Conservation (phyloP, 371 early-diverging fungal genomes). For the Circinella umbellata region DNA sequence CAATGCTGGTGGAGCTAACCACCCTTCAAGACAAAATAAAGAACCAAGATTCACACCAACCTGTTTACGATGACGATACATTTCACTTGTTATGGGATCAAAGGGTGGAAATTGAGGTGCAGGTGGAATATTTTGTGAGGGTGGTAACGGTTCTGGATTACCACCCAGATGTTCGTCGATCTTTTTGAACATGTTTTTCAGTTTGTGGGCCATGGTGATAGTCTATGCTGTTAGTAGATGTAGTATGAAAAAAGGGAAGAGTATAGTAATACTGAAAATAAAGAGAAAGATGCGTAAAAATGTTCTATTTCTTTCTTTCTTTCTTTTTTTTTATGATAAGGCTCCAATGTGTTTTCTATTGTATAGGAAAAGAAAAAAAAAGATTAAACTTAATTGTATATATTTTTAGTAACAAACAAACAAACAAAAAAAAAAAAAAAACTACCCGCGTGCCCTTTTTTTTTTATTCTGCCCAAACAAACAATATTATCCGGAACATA, state of each 20-base stretch:
- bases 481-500: slow-evolving; percentile 11
- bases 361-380: too few relatives aligned
- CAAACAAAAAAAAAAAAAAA: neutral
- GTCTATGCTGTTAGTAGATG: neutral
- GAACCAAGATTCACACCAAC: slow-evolving; percentile 71
- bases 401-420: neutral
- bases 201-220: neutral
- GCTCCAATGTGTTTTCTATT: too few relatives aligned
- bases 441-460: slow-evolving; percentile 14
- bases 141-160: slow-evolving; percentile 8
- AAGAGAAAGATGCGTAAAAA: too few relatives aligned
- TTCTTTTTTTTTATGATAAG: too few relatives aligned
- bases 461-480: too few relatives aligned
- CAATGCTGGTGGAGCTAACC: slow-evolving; percentile 44
- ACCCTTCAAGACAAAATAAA: slow-evolving; percentile 65
- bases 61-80: slow-evolving; percentile 35
- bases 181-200: slow-evolving; percentile 19
- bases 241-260: neutral
- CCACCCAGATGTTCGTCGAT: slow-evolving; percentile 16
- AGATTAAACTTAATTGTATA: neutral
- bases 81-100: slow-evolving; percentile 23
- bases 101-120: slow-evolving; percentile 25
- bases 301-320: neutral
- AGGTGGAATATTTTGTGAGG: slow-evolving; percentile 18
- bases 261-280: too few relatives aligned